phyloP scores from a whole-genome alignment of 371 early-diverging fungal genomes.

The Amoeboradix gromovi region DNA sequence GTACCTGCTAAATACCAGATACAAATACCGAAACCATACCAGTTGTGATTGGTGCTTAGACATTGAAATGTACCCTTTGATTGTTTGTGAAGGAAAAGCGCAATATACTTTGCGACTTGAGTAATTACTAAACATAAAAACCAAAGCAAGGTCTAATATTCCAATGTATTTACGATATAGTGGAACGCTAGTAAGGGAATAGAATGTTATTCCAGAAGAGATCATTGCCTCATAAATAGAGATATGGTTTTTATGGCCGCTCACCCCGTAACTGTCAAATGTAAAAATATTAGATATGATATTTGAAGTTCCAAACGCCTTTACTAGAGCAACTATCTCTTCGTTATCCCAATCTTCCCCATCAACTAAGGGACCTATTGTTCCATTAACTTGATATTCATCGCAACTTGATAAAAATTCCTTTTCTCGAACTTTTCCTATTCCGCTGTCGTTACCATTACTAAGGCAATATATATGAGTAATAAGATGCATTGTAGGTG shows the following conservation, averaged over 20 bases:
- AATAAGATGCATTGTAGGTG: slow-evolving; percentile 35
- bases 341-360: slow-evolving; percentile 5
- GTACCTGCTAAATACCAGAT: slow-evolving; percentile 69
- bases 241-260: slow-evolving; percentile 76
- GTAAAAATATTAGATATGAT: slow-evolving; percentile 33
- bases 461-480: background rate
- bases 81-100: slow-evolving; percentile 11
- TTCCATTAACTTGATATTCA: slow-evolving; percentile 2
- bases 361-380: slow-evolving; percentile 7
- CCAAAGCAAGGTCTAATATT: slow-evolving; percentile 1
- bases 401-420: slow-evolving; percentile 39
- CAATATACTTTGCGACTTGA: slow-evolving; percentile 1
- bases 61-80: slow-evolving; percentile 41
- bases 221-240: slow-evolving; percentile 41
- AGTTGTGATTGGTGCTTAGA: slow-evolving; percentile 51
- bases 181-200: slow-evolving; percentile 27
- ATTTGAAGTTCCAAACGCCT: slow-evolving; percentile 1
- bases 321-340: slow-evolving; percentile 4
- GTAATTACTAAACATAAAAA: slow-evolving; percentile 1
- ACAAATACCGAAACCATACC: slow-evolving; percentile 82
- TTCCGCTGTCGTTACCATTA: slow-evolving; percentile 23
- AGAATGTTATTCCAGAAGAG: slow-evolving; percentile 11
- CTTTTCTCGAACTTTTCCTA: slow-evolving; percentile 39
- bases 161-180: slow-evolving; percentile 40
- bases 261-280: slow-evolving; percentile 72